Conservation (phyloP, 2,329 filamentous ascomycete genomes). For the Tolypocladium tropicale region DNA sequence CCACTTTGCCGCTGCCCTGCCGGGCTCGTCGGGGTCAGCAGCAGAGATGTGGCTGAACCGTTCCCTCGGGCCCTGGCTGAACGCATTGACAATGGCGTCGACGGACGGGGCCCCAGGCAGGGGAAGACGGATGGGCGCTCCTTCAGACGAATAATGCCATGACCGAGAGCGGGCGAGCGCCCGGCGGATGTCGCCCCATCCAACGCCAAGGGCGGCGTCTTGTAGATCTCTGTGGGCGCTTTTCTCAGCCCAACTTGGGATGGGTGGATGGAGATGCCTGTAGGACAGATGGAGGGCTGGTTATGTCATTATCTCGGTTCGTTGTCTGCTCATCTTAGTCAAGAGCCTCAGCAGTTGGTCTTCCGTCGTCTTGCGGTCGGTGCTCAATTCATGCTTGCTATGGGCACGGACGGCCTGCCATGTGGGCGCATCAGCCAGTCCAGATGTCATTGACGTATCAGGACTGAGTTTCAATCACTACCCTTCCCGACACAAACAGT, state of each 20-base stretch:
- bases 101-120: too few relatives aligned
- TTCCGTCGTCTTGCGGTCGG: background rate
- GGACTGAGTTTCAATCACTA: background rate
- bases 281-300: too few relatives aligned
- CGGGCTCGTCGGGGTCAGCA: too few relatives aligned
- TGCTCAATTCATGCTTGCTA: background rate
- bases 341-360: background rate
- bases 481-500: background rate
- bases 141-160: background rate
- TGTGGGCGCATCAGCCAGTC: background rate
- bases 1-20: background rate
- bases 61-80: background rate
- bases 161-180: background rate
- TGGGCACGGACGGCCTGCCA: background rate
- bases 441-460: background rate
- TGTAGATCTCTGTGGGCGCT: background rate
- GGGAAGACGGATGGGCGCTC: too few relatives aligned
- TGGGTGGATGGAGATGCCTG: background rate
- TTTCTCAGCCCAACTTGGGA: background rate
- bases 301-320: background rate
- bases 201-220: background rate
- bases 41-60: background rate
- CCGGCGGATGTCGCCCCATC: background rate
- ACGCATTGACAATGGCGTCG: background rate
- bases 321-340: background rate